Evolutionary conservation across 352 stramenopile species (phyloP).

Genomic region (Lagenidium giganteum): DNA sequence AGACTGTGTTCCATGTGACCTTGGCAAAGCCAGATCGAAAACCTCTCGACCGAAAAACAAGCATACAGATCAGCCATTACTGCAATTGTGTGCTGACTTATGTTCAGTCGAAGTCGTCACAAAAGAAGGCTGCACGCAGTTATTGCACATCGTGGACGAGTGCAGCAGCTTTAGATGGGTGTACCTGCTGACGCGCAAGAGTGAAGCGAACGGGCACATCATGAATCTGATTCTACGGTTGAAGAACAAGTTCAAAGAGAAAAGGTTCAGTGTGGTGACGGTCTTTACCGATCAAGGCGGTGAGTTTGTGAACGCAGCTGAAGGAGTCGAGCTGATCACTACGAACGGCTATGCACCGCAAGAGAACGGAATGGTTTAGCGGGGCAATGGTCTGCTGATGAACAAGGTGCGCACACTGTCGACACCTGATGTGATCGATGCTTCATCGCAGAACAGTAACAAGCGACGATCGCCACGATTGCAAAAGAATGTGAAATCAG

Average conservation of each 20-base stretch:
- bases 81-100: not conserved
- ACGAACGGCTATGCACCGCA: conserved; percentile 11
- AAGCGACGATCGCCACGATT: too few species aligned
- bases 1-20: not conserved
- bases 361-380: conserved; percentile 14
- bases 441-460: too few species aligned
- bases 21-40: not conserved
- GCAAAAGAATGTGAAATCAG: too few species aligned
- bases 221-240: conserved; percentile 1
- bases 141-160: too few species aligned
- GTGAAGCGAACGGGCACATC: not conserved
- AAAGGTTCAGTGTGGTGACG: not conserved
- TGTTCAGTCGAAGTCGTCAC: not conserved
- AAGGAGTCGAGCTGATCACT: not conserved
- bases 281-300: conserved; percentile 13
- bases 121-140: too few species aligned
- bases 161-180: too few species aligned
- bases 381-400: conserved; percentile 2
- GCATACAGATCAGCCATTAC: not conserved
- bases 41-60: not conserved
- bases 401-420: conserved; percentile 7
- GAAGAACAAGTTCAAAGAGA: too few species aligned
- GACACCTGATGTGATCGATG: too few species aligned
- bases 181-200: conserved; percentile 7
- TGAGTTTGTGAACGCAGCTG: conserved; percentile 3